Evolutionary conservation across 163 green algal genomes (phyloP).

Genomic region (Prototheca stagnorum): DNA sequence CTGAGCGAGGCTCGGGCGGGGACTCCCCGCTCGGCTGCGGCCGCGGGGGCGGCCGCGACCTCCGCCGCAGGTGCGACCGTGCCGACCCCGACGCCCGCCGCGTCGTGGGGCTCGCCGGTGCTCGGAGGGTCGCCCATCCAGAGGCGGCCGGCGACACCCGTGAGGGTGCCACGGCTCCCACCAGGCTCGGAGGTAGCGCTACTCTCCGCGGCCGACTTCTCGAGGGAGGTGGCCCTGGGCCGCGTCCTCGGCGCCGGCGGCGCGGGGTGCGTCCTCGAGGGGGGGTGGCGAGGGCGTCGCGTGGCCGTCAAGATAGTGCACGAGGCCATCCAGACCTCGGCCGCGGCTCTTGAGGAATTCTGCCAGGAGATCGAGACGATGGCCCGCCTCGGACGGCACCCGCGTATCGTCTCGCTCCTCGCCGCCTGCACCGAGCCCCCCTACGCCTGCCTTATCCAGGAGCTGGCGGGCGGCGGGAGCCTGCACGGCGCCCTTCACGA

Average conservation of each 20-base stretch:
- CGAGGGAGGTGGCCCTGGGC: conserved; percentile 42
- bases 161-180: too few species aligned
- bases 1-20: too few species aligned
- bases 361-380: conserved; percentile 47
- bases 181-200: too few species aligned
- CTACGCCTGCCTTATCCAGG: conserved; percentile 40
- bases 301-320: conserved; percentile 49
- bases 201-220: too few species aligned
- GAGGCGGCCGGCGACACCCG: too few species aligned
- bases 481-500: conserved; percentile 10
- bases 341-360: conserved; percentile 12
- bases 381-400: conserved; percentile 27
- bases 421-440: conserved; percentile 36
- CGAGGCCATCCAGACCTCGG: conserved; percentile 13
- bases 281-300: conserved; percentile 6
- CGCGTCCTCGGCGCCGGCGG: conserved; percentile 32
- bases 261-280: conserved; percentile 16
- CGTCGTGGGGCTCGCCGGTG: too few species aligned
- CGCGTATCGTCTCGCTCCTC: conserved; percentile 35
- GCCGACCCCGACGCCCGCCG: too few species aligned
- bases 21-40: too few species aligned
- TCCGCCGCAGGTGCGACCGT: too few species aligned
- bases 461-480: conserved; percentile 16
- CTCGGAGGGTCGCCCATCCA: too few species aligned
- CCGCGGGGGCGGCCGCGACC: too few species aligned